Percentiles rank a stretch among this genome's conserved stretches.
Evolutionary conservation across 1,284 basidiomycete genomes (phyloP).

Genomic region (Cryptococcus jaspeensis): DNA sequence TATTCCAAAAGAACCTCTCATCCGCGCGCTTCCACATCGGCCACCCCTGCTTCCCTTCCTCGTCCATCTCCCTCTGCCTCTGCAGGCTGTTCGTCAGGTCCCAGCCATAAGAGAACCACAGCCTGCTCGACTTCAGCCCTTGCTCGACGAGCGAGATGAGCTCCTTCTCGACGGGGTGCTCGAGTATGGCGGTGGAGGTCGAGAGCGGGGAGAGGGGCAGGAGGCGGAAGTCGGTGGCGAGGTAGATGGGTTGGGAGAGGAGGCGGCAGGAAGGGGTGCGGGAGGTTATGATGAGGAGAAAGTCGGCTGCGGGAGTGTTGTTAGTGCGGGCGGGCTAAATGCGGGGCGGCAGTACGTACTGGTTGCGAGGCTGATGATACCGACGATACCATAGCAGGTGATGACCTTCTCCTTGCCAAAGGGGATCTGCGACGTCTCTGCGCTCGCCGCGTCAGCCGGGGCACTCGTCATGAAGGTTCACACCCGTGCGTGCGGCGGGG

Average conservation of each 20-base stretch:
- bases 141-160: conserved; percentile 81
- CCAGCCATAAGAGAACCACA: conserved; percentile 89
- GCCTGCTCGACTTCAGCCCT: conserved; percentile 74
- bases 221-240: conserved; percentile 87
- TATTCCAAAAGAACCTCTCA: conserved; percentile 99
- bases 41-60: conserved; percentile 58
- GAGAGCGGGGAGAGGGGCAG: conserved; percentile 73
- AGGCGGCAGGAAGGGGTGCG: conserved; percentile 76
- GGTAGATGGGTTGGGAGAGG: conserved; percentile 81
- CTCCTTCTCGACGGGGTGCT: conserved; percentile 82
- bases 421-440: conserved; percentile 45
- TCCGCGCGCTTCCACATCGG: conserved; percentile 64
- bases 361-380: conserved; percentile 78
- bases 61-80: conserved; percentile 65
- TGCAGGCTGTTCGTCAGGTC: conserved; percentile 88
- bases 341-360: conserved; percentile 77
- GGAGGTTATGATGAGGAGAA: conserved; percentile 84
- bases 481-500: not conserved
- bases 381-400: conserved; percentile 76
- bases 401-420: conserved; percentile 53
- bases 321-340: conserved; percentile 55
- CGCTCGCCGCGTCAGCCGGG: not conserved
- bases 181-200: conserved; percentile 59
- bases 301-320: conserved; percentile 66
- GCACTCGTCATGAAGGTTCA: not conserved